Evolutionary conservation across 371 early-diverging fungal species (phyloP), one percentile per base, ranked within the genome.

Genomic region (Aphelidium insulamus): DNA sequence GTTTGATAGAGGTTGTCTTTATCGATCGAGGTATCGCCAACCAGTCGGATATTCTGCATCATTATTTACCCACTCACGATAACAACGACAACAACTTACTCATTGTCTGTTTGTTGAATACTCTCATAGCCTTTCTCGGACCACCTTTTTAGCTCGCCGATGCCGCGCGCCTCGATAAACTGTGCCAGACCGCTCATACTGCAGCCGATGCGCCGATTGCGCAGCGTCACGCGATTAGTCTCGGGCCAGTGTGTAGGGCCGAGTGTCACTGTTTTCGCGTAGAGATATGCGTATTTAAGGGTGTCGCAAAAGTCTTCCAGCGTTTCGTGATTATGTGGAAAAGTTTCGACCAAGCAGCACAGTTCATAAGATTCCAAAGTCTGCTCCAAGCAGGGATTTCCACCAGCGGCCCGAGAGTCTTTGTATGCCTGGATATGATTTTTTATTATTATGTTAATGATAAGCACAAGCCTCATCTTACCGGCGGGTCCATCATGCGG

Each of bases 351-450:
- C 2, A 55, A 33, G 19, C 55, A 54, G 37, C 52, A 52, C 5
- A 49, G 36, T 36, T 54, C 52, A 36, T 49, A 47, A n/a, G 41
- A 38, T 23, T 54, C 55, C n/a, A 54, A 35, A 3, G 50, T 45
- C 29, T 54, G 55, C 39, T 54, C 55, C 11, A 50, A 31, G 24
- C 55, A 54, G 6, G 55, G 55, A n/a, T 54, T 54, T 11, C 54
- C 55, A 12, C 55, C 55, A 20, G 26, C 39, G 9, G 54, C 42
- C 10, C 43, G 40, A 2, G 21, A 3, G 23, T 54, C 55, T n/a
- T 46, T 40, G 19, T 33, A n/a, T 12, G 25, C 42, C 30, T 28
- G 18, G 3, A 15, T 16, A 7, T 29, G 11, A 18, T 11, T 36
- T 36, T 16, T 30, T 19, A 21, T 39, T 20, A 37, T 3, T 10